Evolutionary conservation across 2,329 filamentous ascomycete genomes (phyloP).

Genomic region (Xylariaceae sp.): DNA sequence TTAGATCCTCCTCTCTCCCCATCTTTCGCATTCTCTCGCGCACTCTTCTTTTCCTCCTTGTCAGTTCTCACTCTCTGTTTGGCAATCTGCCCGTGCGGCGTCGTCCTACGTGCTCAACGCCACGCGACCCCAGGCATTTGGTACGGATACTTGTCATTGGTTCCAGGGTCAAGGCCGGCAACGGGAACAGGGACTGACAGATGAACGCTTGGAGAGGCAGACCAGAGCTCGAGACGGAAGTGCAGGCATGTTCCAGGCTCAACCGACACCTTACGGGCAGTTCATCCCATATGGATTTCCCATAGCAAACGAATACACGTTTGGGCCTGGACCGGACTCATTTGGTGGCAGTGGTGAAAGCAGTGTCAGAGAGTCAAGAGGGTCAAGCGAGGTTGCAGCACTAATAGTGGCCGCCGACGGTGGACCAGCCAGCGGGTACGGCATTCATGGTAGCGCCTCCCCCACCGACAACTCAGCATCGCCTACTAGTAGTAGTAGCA

Average conservation of each 20-base stretch:
- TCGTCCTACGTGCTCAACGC: slow-evolving; percentile 17
- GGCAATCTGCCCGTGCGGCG: slow-evolving; percentile 11
- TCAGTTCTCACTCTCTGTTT: slow-evolving; percentile 7
- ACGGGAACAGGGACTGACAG: slow-evolving; percentile 1
- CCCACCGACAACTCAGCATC: slow-evolving; percentile 7
- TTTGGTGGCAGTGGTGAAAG: slow-evolving; percentile 2
- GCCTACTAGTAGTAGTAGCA: slow-evolving; percentile 23
- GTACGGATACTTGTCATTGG: slow-evolving; percentile 4
- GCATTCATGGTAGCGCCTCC: slow-evolving; percentile 18
- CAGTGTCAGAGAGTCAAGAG: slow-evolving; percentile 20
- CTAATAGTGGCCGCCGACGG: slow-evolving; percentile 18
- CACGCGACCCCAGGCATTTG: slow-evolving; percentile 16
- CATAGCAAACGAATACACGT: slow-evolving; percentile 28
- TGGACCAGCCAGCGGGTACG: slow-evolving; percentile 15
- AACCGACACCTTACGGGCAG: slow-evolving; percentile 45
- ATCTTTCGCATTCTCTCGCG: slow-evolving; percentile 12
- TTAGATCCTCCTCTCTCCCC: slow-evolving; percentile 5
- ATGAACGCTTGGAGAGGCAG: neutral
- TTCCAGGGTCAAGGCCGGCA: slow-evolving; percentile 5
- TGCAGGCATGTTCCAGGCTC: slow-evolving; percentile 50
- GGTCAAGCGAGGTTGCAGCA: slow-evolving; percentile 11
- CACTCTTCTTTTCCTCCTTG: slow-evolving; percentile 5
- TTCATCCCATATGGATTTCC: slow-evolving; percentile 41
- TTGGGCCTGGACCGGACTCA: slow-evolving; percentile 26
- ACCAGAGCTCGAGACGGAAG: slow-evolving; percentile 1